A percentile compares a stretch with the other conserved stretches of the same genome.
These are phyloP conservation scores for Gossypium ekmanianum DNA, from an alignment of 345 rosid genomes.

Conservation along the genomic window DNA sequence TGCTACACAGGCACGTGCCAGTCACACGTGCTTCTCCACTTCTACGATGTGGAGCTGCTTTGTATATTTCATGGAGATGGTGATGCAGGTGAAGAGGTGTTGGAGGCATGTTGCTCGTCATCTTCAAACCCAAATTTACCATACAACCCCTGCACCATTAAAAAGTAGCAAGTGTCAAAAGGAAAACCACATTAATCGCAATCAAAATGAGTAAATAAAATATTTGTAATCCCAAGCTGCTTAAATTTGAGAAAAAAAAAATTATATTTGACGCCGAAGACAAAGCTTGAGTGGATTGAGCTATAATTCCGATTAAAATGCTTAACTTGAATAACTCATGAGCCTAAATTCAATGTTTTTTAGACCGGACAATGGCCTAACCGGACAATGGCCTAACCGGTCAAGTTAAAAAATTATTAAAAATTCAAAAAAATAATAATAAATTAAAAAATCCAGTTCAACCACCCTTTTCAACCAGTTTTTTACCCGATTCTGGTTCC, in stretches of 20 bases:
- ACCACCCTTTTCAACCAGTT: too few species aligned
- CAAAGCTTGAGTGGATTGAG: background rate
- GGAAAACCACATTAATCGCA: background rate
- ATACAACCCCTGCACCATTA: constrained; percentile 55
- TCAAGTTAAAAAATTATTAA: too few species aligned
- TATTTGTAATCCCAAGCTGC: background rate
- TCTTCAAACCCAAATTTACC: constrained; percentile 52
- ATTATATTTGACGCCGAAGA: background rate
- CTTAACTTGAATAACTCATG: background rate
- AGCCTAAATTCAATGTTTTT: background rate
- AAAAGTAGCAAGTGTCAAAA: constrained; percentile 1
- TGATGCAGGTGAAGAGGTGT: constrained; percentile 13
- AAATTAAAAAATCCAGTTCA: too few species aligned
- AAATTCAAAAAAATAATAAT: too few species aligned
- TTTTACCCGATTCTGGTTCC: too few species aligned
- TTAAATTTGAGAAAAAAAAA: too few species aligned
- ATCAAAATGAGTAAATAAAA: too few species aligned
- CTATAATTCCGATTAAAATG: background rate
- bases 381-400: too few species aligned
- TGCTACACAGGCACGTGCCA: background rate
- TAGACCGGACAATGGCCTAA: too few species aligned
- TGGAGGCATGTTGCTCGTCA: constrained; percentile 20
- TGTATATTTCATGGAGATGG: constrained; percentile 19
- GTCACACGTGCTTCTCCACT: background rate
- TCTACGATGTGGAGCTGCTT: constrained; percentile 13